Percentiles rank a stretch among this genome's conserved stretches.
These are phyloP conservation scores for Mycosphaerella arachidis DNA, from an alignment of 2,329 filamentous ascomycete genomes.

Conservation along the genomic window DNA sequence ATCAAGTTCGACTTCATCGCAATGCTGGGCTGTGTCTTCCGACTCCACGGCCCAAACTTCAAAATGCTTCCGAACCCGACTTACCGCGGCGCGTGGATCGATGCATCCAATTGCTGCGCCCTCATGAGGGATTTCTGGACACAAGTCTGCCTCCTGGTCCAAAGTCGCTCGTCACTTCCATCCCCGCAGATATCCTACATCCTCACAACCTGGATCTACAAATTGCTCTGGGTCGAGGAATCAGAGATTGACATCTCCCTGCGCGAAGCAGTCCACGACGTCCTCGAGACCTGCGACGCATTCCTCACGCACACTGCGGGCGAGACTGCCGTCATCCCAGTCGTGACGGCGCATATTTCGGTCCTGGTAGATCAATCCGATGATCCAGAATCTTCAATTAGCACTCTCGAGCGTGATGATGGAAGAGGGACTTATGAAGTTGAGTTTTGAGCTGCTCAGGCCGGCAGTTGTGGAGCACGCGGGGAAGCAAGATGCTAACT, in stretches of 20 bases:
- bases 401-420: slow-evolving; percentile 6
- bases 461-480: background rate
- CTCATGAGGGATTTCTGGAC: slow-evolving; percentile 7
- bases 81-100: slow-evolving; percentile 7
- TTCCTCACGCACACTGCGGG: slow-evolving; percentile 1
- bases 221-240: slow-evolving; percentile 2
- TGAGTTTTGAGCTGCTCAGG: slow-evolving; percentile 5
- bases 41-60: slow-evolving; percentile 10
- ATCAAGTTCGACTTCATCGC: slow-evolving; percentile 13
- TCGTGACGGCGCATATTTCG: slow-evolving; percentile 9
- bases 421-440: slow-evolving; percentile 8
- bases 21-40: slow-evolving; percentile 10
- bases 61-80: slow-evolving; percentile 11
- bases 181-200: slow-evolving; percentile 3
- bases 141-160: slow-evolving; percentile 1
- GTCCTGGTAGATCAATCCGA: slow-evolving; percentile 6
- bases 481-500: background rate
- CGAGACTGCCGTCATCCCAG: background rate
- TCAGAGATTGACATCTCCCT: slow-evolving; percentile 10
- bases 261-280: slow-evolving; percentile 6
- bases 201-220: background rate
- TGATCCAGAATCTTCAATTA: slow-evolving; percentile 1
- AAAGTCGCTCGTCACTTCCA: background rate
- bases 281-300: slow-evolving; percentile 1
- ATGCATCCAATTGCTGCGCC: slow-evolving; percentile 7